Percentiles rank a stretch among this genome's conserved stretches.
Evolutionary conservation across 257 asterid genomes (phyloP).

Genomic region (Solanum chmielewskii): DNA sequence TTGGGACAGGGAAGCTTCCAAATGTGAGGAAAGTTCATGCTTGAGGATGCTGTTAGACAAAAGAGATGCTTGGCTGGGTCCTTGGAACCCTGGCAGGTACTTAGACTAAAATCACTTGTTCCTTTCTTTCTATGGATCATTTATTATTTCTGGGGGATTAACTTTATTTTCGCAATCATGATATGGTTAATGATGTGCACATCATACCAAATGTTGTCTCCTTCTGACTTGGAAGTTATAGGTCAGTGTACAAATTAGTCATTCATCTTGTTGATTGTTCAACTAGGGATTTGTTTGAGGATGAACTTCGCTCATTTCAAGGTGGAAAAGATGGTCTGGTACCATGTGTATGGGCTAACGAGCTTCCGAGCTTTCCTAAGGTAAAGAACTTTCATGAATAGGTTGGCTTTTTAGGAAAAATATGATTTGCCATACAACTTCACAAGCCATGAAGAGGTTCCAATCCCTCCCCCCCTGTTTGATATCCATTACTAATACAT

Average conservation of each 20-base stretch:
- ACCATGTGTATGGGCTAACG: constrained; percentile 93
- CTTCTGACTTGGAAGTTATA: background rate
- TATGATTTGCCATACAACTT: background rate
- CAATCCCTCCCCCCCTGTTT: background rate
- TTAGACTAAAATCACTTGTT: background rate
- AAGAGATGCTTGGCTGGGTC: constrained; percentile 98
- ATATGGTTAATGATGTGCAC: background rate
- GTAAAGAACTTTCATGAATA: constrained; percentile 21
- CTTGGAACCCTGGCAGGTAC: constrained; percentile 99
- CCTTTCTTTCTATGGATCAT: background rate
- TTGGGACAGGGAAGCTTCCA: constrained; percentile 69
- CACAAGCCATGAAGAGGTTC: background rate
- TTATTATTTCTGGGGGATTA: background rate
- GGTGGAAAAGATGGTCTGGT: constrained; percentile 93
- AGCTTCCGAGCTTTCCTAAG: constrained; percentile 97
- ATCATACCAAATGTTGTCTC: background rate
- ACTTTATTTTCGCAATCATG: background rate
- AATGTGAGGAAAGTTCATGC: constrained; percentile 91
- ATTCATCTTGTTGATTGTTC: constrained; percentile 7
- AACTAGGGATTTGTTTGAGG: constrained; percentile 90
- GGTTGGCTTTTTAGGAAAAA: background rate
- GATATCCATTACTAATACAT: constrained; percentile 12
- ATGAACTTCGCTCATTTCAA: constrained; percentile 93
- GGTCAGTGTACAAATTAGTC: background rate
- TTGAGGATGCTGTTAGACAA: constrained; percentile 82